Evolutionary conservation across 345 rosid species (phyloP).

Genomic region (Nephelium lappaceum): DNA sequence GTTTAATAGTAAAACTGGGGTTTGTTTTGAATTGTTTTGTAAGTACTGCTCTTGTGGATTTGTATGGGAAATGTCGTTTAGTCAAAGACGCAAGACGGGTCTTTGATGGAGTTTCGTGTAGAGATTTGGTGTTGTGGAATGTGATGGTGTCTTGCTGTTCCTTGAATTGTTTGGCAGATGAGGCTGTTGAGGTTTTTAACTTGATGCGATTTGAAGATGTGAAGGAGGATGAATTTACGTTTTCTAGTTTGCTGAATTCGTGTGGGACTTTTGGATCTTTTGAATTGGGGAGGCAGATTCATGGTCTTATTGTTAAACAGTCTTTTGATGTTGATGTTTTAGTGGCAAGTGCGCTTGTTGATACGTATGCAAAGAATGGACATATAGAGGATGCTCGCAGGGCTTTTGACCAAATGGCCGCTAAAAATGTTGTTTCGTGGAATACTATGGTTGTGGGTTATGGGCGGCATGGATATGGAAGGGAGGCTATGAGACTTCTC

Average conservation of each 20-base stretch:
- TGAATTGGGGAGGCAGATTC: constrained; percentile 56
- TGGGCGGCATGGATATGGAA: constrained; percentile 50
- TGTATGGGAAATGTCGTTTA: constrained; percentile 70
- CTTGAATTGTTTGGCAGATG: constrained; percentile 40
- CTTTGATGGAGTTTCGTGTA: constrained; percentile 42
- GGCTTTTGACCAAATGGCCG: constrained; percentile 57
- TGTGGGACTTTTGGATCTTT: constrained; percentile 38
- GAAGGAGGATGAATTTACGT: constrained; percentile 54
- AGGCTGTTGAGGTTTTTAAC: constrained; percentile 49
- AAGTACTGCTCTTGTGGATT: constrained; percentile 50
- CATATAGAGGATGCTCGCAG: constrained; percentile 41
- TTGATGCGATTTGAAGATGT: constrained; percentile 48
- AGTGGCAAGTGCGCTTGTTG: constrained; percentile 62
- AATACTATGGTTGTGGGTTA: constrained; percentile 66
- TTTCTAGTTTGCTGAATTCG: constrained; percentile 57
- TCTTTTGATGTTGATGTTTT: constrained; percentile 50
- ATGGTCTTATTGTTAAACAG: constrained; percentile 45
- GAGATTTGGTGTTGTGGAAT: constrained; percentile 69
- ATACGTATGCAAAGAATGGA: constrained; percentile 59
- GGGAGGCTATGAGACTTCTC: constrained; percentile 58
- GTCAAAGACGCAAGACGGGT: constrained; percentile 47
- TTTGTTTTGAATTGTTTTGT: constrained; percentile 42
- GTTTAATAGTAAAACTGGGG: constrained; percentile 56
- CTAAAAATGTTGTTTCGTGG: constrained; percentile 68
- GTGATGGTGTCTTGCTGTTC: constrained; percentile 59